A percentile compares a stretch with the other conserved stretches of the same genome.
Evolutionary conservation across 164 flowering plant genomes (phyloP).

Genomic region (Vitis cinerea): DNA sequence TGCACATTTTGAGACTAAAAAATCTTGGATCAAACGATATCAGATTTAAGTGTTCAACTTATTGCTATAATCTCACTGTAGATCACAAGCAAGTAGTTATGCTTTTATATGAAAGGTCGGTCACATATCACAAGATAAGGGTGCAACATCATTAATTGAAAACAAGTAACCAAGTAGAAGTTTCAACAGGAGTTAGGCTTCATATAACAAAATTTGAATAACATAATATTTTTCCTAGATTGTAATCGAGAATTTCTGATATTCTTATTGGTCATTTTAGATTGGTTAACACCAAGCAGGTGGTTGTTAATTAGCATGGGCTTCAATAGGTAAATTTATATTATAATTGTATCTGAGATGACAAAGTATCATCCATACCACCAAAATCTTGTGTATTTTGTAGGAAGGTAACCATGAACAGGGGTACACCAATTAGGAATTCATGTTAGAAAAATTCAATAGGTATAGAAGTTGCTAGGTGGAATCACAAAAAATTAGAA

Average conservation of each 20-base stretch:
- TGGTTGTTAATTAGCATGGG: slow-evolving; percentile 11
- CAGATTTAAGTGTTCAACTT: neutral
- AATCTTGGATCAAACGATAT: neutral
- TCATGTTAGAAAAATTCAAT: neutral
- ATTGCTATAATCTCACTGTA: slow-evolving; percentile 1
- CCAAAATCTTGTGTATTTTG: no score
- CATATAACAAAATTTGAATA: neutral
- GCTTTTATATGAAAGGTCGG: neutral
- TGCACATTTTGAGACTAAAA: neutral
- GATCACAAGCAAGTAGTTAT: neutral
- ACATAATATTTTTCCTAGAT: neutral
- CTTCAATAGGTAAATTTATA: slow-evolving; percentile 13
- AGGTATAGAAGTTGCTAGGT: slow-evolving; percentile 8
- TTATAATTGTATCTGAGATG: no score
- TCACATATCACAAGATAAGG: neutral
- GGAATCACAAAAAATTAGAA: slow-evolving; percentile 14
- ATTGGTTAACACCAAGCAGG: slow-evolving; percentile 15
- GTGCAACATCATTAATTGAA: no score
- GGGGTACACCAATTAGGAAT: slow-evolving; percentile 9
- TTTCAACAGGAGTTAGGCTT: neutral
- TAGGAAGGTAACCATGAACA: neutral
- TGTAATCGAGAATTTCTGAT: slow-evolving; percentile 5
- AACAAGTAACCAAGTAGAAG: no score
- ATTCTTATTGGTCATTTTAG: slow-evolving; percentile 11
- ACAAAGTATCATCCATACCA: no score